These are phyloP conservation scores for Rhodotorula toruloides DNA, from an alignment of 768 basidiomycete genomes.

Conservation along the genomic window DNA sequence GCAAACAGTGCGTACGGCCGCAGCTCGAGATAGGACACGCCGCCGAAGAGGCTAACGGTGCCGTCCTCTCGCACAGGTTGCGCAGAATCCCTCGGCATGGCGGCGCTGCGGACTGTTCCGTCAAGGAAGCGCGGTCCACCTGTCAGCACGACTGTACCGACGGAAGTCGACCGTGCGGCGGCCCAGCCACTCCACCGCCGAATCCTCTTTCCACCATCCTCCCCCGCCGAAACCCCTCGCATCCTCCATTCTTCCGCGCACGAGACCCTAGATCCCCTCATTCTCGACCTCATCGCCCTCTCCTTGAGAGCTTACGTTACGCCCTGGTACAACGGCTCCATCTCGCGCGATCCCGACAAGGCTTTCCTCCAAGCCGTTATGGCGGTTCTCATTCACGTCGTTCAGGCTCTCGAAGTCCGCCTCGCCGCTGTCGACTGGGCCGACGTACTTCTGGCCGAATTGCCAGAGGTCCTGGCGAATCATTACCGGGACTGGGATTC, in stretches of 20 bases:
- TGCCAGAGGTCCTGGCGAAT: slow-evolving; percentile 64
- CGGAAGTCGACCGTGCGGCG: not conserved
- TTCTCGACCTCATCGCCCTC: slow-evolving; percentile 39
- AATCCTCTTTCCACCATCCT: slow-evolving; percentile 22
- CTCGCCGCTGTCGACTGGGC: slow-evolving; percentile 53
- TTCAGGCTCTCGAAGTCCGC: slow-evolving; percentile 38
- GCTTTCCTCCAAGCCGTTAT: slow-evolving; percentile 37
- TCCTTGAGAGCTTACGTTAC: slow-evolving; percentile 38
- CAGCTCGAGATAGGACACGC: no score
- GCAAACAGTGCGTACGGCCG: no score
- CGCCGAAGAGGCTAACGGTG: no score
- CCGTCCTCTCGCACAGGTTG: no score
- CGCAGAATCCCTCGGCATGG: no score
- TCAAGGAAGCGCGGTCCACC: not conserved
- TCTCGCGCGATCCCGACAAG: slow-evolving; percentile 42
- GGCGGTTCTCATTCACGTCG: slow-evolving; percentile 36
- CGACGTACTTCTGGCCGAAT: slow-evolving; percentile 58
- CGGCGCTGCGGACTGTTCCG: no score
- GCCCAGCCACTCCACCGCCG: slow-evolving; percentile 13
- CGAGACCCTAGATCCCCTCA: slow-evolving; percentile 27
- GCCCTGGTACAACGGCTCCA: slow-evolving; percentile 35
- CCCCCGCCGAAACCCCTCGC: slow-evolving; percentile 9
- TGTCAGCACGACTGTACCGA: not conserved
- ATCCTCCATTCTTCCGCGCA: slow-evolving; percentile 32
- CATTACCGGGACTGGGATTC: slow-evolving; percentile 75